phyloP scores from a whole-genome alignment of 1,139 yeast species.

The Meyerozyma smithsonii region DNA sequence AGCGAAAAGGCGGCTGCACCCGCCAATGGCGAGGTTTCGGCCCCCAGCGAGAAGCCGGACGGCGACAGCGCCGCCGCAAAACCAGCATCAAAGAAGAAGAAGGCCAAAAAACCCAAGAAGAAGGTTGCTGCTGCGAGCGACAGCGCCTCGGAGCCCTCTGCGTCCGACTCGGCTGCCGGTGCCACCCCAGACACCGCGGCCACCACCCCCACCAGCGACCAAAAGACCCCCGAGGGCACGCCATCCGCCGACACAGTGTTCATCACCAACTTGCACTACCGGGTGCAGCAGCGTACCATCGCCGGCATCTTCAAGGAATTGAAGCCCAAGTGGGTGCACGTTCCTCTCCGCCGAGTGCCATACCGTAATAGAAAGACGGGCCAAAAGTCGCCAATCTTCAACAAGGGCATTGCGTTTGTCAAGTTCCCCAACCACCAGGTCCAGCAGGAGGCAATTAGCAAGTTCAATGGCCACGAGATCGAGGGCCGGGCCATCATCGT shows the following conservation, averaged over 20 bases:
- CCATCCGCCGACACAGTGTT: slow-evolving; percentile 54
- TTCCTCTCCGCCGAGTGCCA: slow-evolving; percentile 49
- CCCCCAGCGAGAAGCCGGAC: slow-evolving; percentile 6
- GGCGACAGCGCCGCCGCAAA: slow-evolving; percentile 8
- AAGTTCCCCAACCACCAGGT: slow-evolving; percentile 44
- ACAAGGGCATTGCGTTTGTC: slow-evolving; percentile 63
- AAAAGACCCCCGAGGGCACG: slow-evolving; percentile 45
- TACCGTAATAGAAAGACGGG: slow-evolving; percentile 33
- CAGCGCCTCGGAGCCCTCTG: neutral
- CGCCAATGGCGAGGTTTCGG: slow-evolving; percentile 13
- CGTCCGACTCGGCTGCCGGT: neutral
- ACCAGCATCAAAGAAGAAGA: slow-evolving; percentile 6
- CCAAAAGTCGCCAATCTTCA: slow-evolving; percentile 38
- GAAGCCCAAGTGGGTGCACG: slow-evolving; percentile 52
- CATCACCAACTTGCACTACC: slow-evolving; percentile 53
- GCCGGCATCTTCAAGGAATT: slow-evolving; percentile 40
- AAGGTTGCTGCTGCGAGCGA: slow-evolving; percentile 4
- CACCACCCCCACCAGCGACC: slow-evolving; percentile 11
- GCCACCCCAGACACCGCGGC: slow-evolving; percentile 7
- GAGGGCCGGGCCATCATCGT: slow-evolving; percentile 52
- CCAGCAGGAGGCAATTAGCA: slow-evolving; percentile 46
- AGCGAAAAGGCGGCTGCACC: slow-evolving; percentile 8
- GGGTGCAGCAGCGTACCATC: slow-evolving; percentile 41
- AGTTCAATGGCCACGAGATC: slow-evolving; percentile 48
- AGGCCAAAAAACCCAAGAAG: slow-evolving; percentile 3